A percentile compares a stretch with the other conserved stretches of the same genome.
phyloP scores from a whole-genome alignment of 805 yeast species.

The Yarrowia phangngaensis region DNA sequence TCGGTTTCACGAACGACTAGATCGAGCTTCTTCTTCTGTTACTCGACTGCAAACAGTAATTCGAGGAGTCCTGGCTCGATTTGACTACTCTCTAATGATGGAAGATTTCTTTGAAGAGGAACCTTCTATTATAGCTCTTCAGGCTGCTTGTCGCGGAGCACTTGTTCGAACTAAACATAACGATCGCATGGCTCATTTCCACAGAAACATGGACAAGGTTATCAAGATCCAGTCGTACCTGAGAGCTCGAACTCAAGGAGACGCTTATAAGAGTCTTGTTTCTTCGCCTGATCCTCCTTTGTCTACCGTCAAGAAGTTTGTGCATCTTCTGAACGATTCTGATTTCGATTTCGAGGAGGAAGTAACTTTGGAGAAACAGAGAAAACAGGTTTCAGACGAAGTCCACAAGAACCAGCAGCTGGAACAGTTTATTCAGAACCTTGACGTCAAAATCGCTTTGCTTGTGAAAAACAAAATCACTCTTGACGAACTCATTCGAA shows the following conservation, averaged over 20 bases:
- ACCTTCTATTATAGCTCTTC: slow-evolving; percentile 37
- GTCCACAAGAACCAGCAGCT: slow-evolving; percentile 67
- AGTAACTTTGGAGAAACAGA: slow-evolving; percentile 58
- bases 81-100: slow-evolving; percentile 35
- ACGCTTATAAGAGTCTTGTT: slow-evolving; percentile 69
- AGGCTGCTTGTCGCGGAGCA: slow-evolving; percentile 38
- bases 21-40: slow-evolving; percentile 32
- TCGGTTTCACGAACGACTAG: slow-evolving; percentile 31
- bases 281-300: slow-evolving; percentile 73
- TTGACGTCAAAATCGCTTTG: slow-evolving; percentile 73
- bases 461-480: slow-evolving; percentile 76
- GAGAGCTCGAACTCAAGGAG: slow-evolving; percentile 61
- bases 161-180: slow-evolving; percentile 34
- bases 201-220: slow-evolving; percentile 53
- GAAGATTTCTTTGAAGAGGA: slow-evolving; percentile 40
- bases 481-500: slow-evolving; percentile 58
- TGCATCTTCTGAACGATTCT: slow-evolving; percentile 66
- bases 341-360: slow-evolving; percentile 75
- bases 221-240: slow-evolving; percentile 71
- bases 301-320: slow-evolving; percentile 69
- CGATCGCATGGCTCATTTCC: slow-evolving; percentile 48
- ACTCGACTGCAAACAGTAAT: slow-evolving; percentile 40
- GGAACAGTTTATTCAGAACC: slow-evolving; percentile 68
- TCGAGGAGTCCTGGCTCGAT: slow-evolving; percentile 41
- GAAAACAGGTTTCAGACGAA: slow-evolving; percentile 64